Conservation (phyloP, 2,329 filamentous ascomycete genomes). For the Volutella citrinella region DNA sequence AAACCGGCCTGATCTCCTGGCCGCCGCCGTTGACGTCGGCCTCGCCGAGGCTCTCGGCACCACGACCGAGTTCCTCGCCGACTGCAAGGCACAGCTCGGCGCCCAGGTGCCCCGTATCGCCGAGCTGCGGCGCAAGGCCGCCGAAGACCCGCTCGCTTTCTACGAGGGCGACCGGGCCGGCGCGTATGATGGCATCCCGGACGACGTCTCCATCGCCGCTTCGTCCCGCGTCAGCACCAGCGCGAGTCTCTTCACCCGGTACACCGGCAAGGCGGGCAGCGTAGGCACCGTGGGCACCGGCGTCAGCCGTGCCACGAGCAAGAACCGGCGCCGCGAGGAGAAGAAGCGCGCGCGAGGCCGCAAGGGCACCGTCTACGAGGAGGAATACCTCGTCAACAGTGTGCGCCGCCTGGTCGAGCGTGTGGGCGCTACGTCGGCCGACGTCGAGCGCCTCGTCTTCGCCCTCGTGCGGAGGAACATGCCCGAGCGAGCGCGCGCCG, state of each 20-base stretch:
- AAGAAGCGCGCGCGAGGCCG: conserved; percentile 91
- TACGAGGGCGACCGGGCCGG: conserved; percentile 72
- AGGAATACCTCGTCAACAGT: conserved; percentile 92
- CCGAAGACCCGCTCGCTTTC: conserved; percentile 82
- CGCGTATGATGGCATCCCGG: conserved; percentile 73
- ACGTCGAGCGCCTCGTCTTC: conserved; percentile 72
- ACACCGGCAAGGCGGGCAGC: conserved; percentile 68
- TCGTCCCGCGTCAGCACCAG: conserved; percentile 75
- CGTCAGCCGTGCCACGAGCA: conserved; percentile 75
- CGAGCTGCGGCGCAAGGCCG: conserved; percentile 78
- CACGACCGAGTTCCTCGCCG: conserved; percentile 87
- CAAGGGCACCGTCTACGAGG: conserved; percentile 96
- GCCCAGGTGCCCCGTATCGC: conserved; percentile 83
- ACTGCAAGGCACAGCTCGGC: conserved; percentile 81
- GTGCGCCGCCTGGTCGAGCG: conserved; percentile 80
- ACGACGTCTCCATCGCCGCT: conserved; percentile 88
- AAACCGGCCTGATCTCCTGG: conserved; percentile 59
- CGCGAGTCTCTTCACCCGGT: conserved; percentile 88
- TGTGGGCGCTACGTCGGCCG: conserved; percentile 68
- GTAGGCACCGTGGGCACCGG: conserved; percentile 69
- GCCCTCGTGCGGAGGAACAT: conserved; percentile 77
- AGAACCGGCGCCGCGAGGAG: conserved; percentile 87
- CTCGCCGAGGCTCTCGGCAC: conserved; percentile 77
- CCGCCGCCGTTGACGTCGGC: conserved; percentile 68
- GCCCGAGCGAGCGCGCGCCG: conserved; percentile 79